Evolutionary conservation across 768 basidiomycete species (phyloP).

Genomic region (Podaxis sp.): DNA sequence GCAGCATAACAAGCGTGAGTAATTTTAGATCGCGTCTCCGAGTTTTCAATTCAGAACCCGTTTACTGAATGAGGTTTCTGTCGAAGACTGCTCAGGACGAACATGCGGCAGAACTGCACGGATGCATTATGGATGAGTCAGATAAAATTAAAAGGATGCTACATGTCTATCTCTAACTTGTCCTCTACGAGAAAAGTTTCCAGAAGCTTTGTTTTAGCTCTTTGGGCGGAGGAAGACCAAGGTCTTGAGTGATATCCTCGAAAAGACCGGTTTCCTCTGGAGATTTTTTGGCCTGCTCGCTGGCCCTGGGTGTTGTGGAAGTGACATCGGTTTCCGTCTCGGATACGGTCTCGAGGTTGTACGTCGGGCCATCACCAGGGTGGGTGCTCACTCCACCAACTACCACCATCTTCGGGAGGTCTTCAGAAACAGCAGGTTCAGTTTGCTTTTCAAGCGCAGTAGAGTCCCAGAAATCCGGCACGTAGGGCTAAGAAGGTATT

Average conservation of each 20-base stretch:
- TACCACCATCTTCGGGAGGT: constrained; percentile 43
- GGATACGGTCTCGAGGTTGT: constrained; percentile 25
- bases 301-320: background rate
- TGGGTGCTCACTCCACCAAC: constrained; percentile 40
- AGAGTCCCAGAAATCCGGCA: constrained; percentile 47
- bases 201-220: constrained; percentile 31
- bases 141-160: background rate
- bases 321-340: constrained; percentile 5
- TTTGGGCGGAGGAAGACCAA: constrained; percentile 39
- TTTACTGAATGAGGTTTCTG: background rate
- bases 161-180: constrained; percentile 6
- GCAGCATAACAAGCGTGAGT: constrained; percentile 2
- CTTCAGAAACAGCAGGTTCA: constrained; percentile 22
- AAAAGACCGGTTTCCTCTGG: constrained; percentile 34
- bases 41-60: background rate
- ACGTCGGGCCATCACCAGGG: constrained; percentile 37
- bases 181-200: constrained; percentile 31
- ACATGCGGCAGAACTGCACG: background rate
- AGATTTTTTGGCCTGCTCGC: constrained; percentile 9
- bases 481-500: constrained; percentile 41
- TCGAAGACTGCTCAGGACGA: background rate
- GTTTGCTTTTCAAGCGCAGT: constrained; percentile 20
- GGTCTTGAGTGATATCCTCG: constrained; percentile 46
- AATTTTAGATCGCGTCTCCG: background rate
- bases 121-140: background rate